phyloP scores from a whole-genome alignment of 2,329 filamentous ascomycete species.

The Madurella mycetomatis region DNA sequence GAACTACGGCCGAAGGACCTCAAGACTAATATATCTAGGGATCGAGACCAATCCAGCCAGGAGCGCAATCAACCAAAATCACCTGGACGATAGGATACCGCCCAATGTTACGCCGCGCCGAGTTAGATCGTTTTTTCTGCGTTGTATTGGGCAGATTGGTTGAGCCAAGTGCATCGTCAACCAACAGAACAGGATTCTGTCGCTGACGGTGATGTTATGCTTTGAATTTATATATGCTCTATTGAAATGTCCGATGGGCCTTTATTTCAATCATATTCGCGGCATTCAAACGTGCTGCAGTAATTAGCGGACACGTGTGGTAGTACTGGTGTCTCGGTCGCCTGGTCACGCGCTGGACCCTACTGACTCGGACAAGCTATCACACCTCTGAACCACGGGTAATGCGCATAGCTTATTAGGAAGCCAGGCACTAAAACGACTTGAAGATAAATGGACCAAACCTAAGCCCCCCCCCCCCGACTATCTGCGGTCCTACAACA shows the following conservation, averaged over 20 bases:
- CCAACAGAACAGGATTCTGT: too few relatives aligned
- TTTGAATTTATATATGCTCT: too few relatives aligned
- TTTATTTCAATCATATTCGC: too few relatives aligned
- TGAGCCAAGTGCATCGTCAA: too few relatives aligned
- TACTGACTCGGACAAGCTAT: constrained; percentile 9
- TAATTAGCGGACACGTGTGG: neutral
- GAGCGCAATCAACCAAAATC: neutral
- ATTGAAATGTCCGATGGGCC: too few relatives aligned
- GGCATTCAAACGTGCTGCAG: neutral
- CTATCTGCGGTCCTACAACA: too few relatives aligned
- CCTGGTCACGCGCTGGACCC: constrained; percentile 16
- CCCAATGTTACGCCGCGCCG: too few relatives aligned
- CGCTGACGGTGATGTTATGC: too few relatives aligned
- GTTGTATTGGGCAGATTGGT: too few relatives aligned
- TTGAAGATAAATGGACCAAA: neutral
- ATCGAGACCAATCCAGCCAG: neutral
- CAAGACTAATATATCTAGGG: neutral
- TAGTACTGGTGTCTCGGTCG: constrained; percentile 12
- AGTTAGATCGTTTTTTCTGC: too few relatives aligned
- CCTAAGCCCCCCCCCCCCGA: too few relatives aligned
- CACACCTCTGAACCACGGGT: constrained; percentile 11
- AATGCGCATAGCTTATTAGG: constrained; percentile 1
- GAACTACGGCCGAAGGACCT: neutral
- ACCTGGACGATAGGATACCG: neutral
- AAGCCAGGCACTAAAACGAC: neutral